These are phyloP conservation scores for Acanthamoeba lenticulata DNA, from an alignment of 208 protist genomes.

Conservation along the genomic window DNA sequence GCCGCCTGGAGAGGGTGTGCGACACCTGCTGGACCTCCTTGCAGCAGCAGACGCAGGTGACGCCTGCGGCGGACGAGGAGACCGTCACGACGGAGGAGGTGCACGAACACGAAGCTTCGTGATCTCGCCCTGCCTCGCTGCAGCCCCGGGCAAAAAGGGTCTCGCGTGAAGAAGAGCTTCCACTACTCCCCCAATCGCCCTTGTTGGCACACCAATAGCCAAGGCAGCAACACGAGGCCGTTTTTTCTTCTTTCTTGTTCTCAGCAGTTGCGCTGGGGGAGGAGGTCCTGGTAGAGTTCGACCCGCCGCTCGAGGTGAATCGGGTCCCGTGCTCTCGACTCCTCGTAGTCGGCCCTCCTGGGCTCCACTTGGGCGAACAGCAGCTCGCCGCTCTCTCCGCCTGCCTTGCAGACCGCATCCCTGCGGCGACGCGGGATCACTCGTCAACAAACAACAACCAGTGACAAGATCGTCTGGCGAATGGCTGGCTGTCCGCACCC, in stretches of 20 bases:
- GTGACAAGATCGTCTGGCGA: neutral
- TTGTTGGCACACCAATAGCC: too few relatives aligned
- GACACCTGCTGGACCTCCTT: neutral
- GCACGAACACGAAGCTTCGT: too few relatives aligned
- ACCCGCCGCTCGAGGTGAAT: neutral
- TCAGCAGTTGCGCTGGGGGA: neutral
- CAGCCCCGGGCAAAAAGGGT: too few relatives aligned
- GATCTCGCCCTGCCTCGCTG: too few relatives aligned
- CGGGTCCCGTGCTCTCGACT: neutral
- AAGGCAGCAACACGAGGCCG: too few relatives aligned
- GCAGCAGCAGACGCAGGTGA: too few relatives aligned
- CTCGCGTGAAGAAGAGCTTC: neutral
- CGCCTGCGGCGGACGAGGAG: too few relatives aligned
- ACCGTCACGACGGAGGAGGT: too few relatives aligned
- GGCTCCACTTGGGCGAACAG: neutral
- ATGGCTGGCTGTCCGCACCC: neutral
- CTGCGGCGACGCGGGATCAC: neutral
- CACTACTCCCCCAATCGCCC: neutral
- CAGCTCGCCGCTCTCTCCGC: neutral
- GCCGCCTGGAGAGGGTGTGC: conserved; percentile 15
- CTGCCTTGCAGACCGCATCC: neutral
- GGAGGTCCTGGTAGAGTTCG: neutral
- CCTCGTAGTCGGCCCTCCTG: neutral
- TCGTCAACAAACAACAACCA: neutral
- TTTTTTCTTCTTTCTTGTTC: too few relatives aligned